Percentiles rank a stretch among this genome's conserved stretches.
phyloP scores from a whole-genome alignment of 257 asterid species.

The Nicotiana obtusifolia region DNA sequence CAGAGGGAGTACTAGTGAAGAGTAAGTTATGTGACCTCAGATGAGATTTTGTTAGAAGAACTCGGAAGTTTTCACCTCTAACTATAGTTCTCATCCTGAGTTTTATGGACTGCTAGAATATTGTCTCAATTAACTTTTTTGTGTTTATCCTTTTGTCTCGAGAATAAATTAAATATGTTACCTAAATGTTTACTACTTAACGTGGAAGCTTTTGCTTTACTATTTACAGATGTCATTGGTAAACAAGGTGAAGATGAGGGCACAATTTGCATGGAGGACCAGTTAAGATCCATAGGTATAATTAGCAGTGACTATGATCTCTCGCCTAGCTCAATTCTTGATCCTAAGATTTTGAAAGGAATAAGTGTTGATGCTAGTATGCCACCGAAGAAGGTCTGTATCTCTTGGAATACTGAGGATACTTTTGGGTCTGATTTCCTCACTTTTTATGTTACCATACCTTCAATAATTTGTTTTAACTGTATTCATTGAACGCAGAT shows the following conservation, averaged over 20 bases:
- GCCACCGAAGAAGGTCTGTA: conserved; percentile 57
- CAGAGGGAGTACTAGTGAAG: neutral
- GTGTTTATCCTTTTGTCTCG: neutral
- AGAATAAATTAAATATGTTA: neutral
- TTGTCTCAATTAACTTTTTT: neutral
- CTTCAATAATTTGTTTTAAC: neutral
- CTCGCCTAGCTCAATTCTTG: conserved; percentile 29
- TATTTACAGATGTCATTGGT: conserved; percentile 28
- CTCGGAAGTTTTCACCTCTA: neutral
- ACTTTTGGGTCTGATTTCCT: neutral
- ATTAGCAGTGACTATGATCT: conserved; percentile 34
- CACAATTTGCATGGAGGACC: conserved; percentile 74
- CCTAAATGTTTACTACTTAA: neutral
- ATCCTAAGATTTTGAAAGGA: conserved; percentile 41
- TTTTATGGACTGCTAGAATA: neutral
- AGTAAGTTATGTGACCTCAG: neutral
- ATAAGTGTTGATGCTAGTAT: conserved; percentile 50
- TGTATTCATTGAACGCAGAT: conserved; percentile 32
- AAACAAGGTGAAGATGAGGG: conserved; percentile 35
- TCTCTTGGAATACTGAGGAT: neutral
- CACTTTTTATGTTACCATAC: neutral
- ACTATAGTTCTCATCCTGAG: neutral
- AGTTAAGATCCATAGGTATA: conserved; percentile 63
- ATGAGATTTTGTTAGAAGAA: neutral
- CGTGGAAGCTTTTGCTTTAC: neutral